Evolutionary conservation across 1,139 yeast species (phyloP).

Genomic region (Yamadazyma sp.): DNA sequence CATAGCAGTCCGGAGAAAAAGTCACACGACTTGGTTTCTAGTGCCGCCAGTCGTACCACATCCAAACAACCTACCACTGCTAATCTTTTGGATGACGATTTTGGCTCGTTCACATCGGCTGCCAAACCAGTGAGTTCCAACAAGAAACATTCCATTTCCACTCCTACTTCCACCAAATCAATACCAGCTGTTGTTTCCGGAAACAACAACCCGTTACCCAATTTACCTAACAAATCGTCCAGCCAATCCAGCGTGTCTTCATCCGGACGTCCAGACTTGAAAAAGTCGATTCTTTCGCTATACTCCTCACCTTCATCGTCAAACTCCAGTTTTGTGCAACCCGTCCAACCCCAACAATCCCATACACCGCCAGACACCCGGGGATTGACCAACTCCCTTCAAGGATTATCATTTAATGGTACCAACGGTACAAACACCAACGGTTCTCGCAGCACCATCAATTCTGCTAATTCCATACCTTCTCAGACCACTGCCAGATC

Average conservation of each 20-base stretch:
- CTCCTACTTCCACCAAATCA: conserved; percentile 12
- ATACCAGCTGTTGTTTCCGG: conserved; percentile 2
- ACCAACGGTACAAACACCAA: conserved; percentile 6
- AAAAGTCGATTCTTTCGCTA: conserved; percentile 84
- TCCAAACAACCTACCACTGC: neutral
- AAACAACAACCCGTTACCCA: conserved; percentile 11
- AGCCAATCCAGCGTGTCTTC: conserved; percentile 32
- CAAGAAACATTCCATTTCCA: conserved; percentile 4
- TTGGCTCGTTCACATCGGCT: conserved; percentile 40
- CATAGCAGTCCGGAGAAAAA: conserved; percentile 7
- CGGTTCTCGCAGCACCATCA: conserved; percentile 10
- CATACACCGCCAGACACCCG: neutral
- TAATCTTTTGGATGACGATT: conserved; percentile 38
- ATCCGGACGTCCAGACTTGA: conserved; percentile 60
- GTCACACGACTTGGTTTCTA: conserved; percentile 22
- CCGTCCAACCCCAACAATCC: conserved; percentile 13
- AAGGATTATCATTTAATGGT: conserved; percentile 31
- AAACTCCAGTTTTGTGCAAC: conserved; percentile 33
- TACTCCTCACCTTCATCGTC: conserved; percentile 69
- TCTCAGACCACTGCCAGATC: neutral
- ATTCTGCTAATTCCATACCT: conserved; percentile 6
- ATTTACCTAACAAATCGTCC: conserved; percentile 11
- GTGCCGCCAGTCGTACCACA: neutral
- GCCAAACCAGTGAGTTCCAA: conserved; percentile 4
- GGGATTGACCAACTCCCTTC: conserved; percentile 26